phyloP scores from a whole-genome alignment of 2,329 filamentous ascomycete genomes.

The Ophiosphaerella herpotricha region DNA sequence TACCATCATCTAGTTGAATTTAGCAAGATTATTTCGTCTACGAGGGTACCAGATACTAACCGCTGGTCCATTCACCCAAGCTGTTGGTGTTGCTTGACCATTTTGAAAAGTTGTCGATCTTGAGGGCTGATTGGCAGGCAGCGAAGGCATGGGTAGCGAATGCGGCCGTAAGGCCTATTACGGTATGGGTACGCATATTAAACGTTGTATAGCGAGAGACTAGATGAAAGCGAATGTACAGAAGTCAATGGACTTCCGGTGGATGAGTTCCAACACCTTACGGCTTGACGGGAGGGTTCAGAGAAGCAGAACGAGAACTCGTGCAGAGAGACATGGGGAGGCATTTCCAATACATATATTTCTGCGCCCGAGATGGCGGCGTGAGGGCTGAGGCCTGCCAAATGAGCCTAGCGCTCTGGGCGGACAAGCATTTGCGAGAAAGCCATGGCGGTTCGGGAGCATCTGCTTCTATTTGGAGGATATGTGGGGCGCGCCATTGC shows the following conservation, averaged over 20 bases:
- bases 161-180: conserved; percentile 42
- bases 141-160: conserved; percentile 35
- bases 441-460: conserved; percentile 15
- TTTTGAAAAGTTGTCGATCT: conserved; percentile 47
- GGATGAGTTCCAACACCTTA: conserved; percentile 20
- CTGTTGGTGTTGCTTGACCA: conserved; percentile 44
- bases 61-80: conserved; percentile 43
- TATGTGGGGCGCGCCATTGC: conserved; percentile 16
- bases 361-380: conserved; percentile 16
- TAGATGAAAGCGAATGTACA: conserved; percentile 45
- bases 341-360: conserved; percentile 30
- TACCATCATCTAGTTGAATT: conserved; percentile 53
- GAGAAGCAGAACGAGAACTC: conserved; percentile 26
- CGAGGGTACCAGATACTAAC: conserved; percentile 14
- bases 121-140: conserved; percentile 42
- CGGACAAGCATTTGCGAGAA: conserved; percentile 25
- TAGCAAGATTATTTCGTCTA: conserved; percentile 1
- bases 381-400: conserved; percentile 26
- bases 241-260: conserved; percentile 41
- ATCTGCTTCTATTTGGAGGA: conserved; percentile 25
- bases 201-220: conserved; percentile 28
- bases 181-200: conserved; percentile 35
- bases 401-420: conserved; percentile 32
- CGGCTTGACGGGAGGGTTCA: conserved; percentile 18
- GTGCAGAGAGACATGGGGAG: conserved; percentile 14